phyloP scores from a whole-genome alignment of 2,329 filamentous ascomycete species.

The Juglanconis sp. region DNA sequence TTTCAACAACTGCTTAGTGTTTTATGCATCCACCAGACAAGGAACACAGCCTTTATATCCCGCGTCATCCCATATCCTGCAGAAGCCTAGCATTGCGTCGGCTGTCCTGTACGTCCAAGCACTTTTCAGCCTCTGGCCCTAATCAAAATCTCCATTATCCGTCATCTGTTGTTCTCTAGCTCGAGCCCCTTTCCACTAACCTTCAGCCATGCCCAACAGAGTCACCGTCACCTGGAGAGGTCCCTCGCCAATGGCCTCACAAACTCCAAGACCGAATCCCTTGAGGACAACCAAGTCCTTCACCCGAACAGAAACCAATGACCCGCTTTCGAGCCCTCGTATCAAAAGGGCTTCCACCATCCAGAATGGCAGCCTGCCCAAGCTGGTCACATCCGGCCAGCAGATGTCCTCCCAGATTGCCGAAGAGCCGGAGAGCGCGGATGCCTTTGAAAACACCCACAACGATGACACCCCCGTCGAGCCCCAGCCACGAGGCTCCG shows the following conservation, averaged over 20 bases:
- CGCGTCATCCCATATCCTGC: background rate
- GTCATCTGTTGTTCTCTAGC: slow-evolving; percentile 13
- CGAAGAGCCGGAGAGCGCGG: slow-evolving; percentile 32
- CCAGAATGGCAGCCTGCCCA: slow-evolving; percentile 35
- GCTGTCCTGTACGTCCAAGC: background rate
- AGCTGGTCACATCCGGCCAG: slow-evolving; percentile 15
- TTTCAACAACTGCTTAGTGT: slow-evolving; percentile 4
- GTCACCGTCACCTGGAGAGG: slow-evolving; percentile 22
- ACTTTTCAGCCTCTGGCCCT: background rate
- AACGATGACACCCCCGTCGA: slow-evolving; percentile 46
- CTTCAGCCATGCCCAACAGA: slow-evolving; percentile 27
- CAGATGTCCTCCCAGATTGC: slow-evolving; percentile 7
- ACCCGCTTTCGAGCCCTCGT: slow-evolving; percentile 20
- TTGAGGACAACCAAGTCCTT: slow-evolving; percentile 28
- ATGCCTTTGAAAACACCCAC: slow-evolving; percentile 49
- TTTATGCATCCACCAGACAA: background rate
- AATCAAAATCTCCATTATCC: background rate
- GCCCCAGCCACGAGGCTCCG: slow-evolving; percentile 47
- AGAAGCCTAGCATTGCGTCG: background rate
- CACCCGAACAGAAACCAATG: slow-evolving; percentile 17
- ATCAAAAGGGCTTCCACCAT: slow-evolving; percentile 47
- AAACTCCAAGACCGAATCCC: slow-evolving; percentile 21
- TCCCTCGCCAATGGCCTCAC: slow-evolving; percentile 12
- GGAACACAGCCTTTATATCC: background rate
- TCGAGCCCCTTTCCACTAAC: slow-evolving; percentile 4